phyloP scores from a whole-genome alignment of 768 basidiomycete species.

The Pleurotus tuber-regium region DNA sequence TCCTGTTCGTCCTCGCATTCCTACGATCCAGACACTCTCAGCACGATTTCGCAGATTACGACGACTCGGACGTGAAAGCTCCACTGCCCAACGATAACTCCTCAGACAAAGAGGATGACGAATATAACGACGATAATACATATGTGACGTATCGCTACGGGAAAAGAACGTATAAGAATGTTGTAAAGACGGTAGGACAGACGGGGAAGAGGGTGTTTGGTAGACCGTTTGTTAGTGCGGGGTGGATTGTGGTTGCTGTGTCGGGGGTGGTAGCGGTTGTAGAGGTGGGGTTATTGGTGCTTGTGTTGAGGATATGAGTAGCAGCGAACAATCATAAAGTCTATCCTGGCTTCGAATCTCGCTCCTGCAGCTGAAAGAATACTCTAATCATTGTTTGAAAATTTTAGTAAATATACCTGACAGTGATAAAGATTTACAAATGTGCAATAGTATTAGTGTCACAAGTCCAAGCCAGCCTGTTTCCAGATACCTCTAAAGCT shows the following conservation, averaged over 20 bases:
- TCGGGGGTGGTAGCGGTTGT: slow-evolving; percentile 57
- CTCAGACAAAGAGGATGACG: neutral
- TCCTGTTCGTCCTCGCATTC: slow-evolving; percentile 58
- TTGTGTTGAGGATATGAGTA: slow-evolving; percentile 52
- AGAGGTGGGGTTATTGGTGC: slow-evolving; percentile 62
- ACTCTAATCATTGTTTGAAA: too few relatives aligned
- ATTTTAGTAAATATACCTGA: too few relatives aligned
- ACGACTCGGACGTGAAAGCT: slow-evolving; percentile 29
- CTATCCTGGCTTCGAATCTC: too few relatives aligned
- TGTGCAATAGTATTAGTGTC: too few relatives aligned
- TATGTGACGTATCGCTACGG: slow-evolving; percentile 11
- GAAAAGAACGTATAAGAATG: slow-evolving; percentile 25
- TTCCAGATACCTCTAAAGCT: too few relatives aligned
- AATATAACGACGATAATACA: slow-evolving; percentile 1
- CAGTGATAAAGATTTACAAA: too few relatives aligned
- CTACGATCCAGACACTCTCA: slow-evolving; percentile 62
- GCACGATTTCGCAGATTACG: slow-evolving; percentile 75
- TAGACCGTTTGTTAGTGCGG: slow-evolving; percentile 76
- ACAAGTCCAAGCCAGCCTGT: too few relatives aligned
- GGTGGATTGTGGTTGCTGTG: slow-evolving; percentile 67
- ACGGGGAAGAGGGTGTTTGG: slow-evolving; percentile 65
- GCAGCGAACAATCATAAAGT: too few relatives aligned
- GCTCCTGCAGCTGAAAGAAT: too few relatives aligned
- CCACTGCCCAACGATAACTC: neutral
- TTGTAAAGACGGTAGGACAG: slow-evolving; percentile 58